Evolutionary conservation across 2,329 filamentous ascomycete genomes (phyloP).

Genomic region (Alternaria sp.): DNA sequence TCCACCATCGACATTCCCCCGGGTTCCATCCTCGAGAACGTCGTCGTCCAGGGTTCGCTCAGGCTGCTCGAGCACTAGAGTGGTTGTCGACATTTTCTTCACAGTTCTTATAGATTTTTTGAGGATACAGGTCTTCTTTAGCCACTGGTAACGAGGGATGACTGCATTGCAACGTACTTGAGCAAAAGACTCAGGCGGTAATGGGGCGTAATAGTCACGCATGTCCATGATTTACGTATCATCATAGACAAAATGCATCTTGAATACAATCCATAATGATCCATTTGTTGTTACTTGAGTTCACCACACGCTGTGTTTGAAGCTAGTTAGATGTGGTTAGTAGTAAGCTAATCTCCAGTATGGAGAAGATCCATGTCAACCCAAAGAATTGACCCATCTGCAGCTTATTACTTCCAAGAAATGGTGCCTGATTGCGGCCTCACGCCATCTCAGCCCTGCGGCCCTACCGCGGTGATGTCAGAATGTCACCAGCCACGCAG

Average conservation of each 20-base stretch:
- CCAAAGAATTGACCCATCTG: not conserved
- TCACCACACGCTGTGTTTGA: not conserved
- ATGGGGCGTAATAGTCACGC: conserved; percentile 24
- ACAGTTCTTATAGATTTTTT: conserved; percentile 30
- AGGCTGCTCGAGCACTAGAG: conserved; percentile 70
- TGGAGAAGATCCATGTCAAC: not conserved
- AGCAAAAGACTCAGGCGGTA: conserved; percentile 16
- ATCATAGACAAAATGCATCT: conserved; percentile 37
- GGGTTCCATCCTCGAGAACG: conserved; percentile 96
- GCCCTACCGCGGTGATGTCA: conserved; percentile 27
- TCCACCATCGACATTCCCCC: conserved; percentile 98
- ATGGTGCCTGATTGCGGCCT: conserved; percentile 26
- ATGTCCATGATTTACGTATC: conserved; percentile 25
- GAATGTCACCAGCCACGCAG: conserved; percentile 13
- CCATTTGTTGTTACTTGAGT: not conserved
- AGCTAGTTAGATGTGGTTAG: not conserved
- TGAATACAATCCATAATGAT: conserved; percentile 11
- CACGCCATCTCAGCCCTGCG: conserved; percentile 18
- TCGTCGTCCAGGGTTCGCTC: conserved; percentile 97
- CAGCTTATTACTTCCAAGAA: not conserved
- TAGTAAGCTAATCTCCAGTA: not conserved
- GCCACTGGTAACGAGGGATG: conserved; percentile 24
- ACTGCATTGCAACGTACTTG: conserved; percentile 35
- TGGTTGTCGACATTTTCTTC: conserved; percentile 15
- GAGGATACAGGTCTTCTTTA: conserved; percentile 29